Evolutionary conservation across 2,329 filamentous ascomycete species (phyloP), one percentile per base, ranked within the genome.

Genomic region (Thielaviopsis cerberus): DNA sequence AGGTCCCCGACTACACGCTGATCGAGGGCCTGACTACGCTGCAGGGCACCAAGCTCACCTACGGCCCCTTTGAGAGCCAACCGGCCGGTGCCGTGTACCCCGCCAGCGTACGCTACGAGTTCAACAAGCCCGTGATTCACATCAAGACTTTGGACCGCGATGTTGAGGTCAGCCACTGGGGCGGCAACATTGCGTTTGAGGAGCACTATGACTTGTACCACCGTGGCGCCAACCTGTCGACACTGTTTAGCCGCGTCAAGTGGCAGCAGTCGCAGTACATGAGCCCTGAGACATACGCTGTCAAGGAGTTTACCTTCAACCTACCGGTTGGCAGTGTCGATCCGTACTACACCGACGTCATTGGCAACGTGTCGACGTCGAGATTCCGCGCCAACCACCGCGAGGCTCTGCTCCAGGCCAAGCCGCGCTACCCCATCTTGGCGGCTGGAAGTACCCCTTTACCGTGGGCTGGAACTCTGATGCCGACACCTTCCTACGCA

Each of bases 371-470:
- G 27, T 94, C 90, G 26, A 98, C 92, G 0, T 95, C 89, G 58
- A 80, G 80, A 62, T 98, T 94, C 78, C 80, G 90, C 62, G 81
- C 76, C 64, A 86, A 81, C 68, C 80, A 78, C 68, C 82, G 85
- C 23, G 86, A 91, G 70, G 85, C 87, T n/a, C 74, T 85, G 50
- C 78, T 98, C 26, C 90, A 96, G 70, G 77, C 96, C 62, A 92
- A 90, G 76, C 92, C 92, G 22, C 82, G 92, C 56, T 98, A 94
- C 70, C 92, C 92, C n/a, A 70, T 98, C 24, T 98, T 66, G 92
- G 92, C 61, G 89, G 88, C 61, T 98, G 92, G 92, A 95, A 94
- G 71, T 97, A 96, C 72, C 92, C 87, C 63, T 98, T 97, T 75
- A 88, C 86, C 60, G 83, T 97, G 59, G 92, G 92, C 64, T 98